Conservation (phyloP, 805 yeast genomes). For the Candida boidinii region DNA sequence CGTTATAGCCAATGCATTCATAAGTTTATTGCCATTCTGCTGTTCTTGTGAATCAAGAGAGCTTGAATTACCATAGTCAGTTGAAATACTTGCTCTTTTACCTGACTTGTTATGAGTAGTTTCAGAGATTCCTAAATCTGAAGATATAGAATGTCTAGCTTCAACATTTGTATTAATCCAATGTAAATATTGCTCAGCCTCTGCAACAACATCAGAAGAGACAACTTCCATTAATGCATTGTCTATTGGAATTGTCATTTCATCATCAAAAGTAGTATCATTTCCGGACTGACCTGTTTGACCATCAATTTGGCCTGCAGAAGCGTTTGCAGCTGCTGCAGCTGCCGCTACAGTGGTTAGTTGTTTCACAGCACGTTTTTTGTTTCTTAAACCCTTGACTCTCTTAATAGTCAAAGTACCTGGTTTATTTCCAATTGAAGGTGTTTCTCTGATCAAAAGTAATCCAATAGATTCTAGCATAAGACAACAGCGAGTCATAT, state of each 20-base stretch:
- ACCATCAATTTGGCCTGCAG: constrained; percentile 9
- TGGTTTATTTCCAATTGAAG: constrained; percentile 18
- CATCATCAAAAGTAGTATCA: constrained; percentile 17
- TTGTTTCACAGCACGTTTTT: constrained; percentile 22
- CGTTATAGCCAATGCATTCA: no score
- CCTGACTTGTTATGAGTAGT: no score
- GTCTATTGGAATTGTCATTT: constrained; percentile 20
- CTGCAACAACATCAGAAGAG: constrained; percentile 26
- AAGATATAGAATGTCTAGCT: constrained; percentile 15
- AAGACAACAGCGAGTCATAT: constrained; percentile 42
- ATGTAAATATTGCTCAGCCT: constrained; percentile 28
- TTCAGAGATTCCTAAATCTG: constrained; percentile 18
- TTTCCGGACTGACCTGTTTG: constrained; percentile 21
- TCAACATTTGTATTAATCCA: constrained; percentile 38
- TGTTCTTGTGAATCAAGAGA: constrained; percentile 6
- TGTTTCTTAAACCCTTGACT: constrained; percentile 68
- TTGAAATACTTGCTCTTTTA: no score
- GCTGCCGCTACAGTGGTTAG: no score
- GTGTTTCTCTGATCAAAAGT: constrained; percentile 39
- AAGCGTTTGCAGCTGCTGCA: no score
- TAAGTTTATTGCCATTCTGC: no score
- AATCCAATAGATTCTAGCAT: constrained; percentile 73
- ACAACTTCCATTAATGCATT: constrained; percentile 29
- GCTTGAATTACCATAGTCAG: no score
- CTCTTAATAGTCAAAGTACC: constrained; percentile 48